Evolutionary conservation across 2,329 filamentous ascomycete genomes (phyloP), one percentile per base, ranked within the genome.

Genomic region (Cladosporium phlei): DNA sequence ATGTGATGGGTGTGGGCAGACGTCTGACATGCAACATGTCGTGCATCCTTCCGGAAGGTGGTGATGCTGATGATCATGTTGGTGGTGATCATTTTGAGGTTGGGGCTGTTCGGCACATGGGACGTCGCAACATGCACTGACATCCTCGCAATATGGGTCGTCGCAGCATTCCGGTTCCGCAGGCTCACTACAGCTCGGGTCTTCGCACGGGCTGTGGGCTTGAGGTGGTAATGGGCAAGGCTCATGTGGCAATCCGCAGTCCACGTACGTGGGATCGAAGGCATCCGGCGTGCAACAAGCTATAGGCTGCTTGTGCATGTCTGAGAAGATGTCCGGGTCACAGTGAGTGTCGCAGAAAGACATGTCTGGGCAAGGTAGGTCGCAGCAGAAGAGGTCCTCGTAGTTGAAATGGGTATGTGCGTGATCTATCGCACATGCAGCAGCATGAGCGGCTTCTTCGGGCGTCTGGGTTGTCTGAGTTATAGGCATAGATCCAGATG

Each of bases 121-220:
- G 20, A 21, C 37, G 25, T 44, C 42, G 32, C 45, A 53, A 38
- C 51, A 53, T 10, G 45, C 47, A 21, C 40, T 49, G 10, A 49
- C 29, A n/a, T 53, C 50, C 10, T 61, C 58, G 48, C 60, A 69
- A 43, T 63, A 57, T 21, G 66, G 65, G 47, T 69, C 65, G 46
- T 57, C 66, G 16, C 46, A 48, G 20, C 46, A 48, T 17, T 43
- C 38, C 14, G 39, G 25, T 20, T 37, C 33, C 25, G 30, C 32
- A 6, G 46, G 46, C 14, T 48, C 46, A 10, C 33, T 40, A n/a
- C 46, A 48, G 29, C 46, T 35, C n/a, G 39, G 46, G 16, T 48
- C 46, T 19, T 48, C 35, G 12, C 46, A 48, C 9, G 46, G 46
- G n/a, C 25, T 43, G 25, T 47, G 45, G 3, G 32, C 45, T 35